Evolutionary conservation across 768 basidiomycete genomes (phyloP).

Genomic region (Lactifluus volemus): DNA sequence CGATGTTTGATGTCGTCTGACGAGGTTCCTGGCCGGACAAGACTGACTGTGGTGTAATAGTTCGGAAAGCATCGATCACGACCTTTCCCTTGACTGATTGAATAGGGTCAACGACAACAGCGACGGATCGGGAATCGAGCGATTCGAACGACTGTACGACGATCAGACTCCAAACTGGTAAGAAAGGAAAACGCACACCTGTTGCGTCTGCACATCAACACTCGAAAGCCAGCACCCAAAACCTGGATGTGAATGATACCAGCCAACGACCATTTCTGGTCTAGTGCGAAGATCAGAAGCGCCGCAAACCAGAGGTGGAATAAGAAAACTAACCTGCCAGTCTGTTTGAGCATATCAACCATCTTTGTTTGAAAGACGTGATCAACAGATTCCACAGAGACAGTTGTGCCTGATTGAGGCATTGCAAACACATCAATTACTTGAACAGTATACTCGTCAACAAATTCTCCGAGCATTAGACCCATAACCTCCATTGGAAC

Average conservation of each 20-base stretch:
- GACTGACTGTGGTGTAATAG: slow-evolving; percentile 86
- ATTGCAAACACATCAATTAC: slow-evolving; percentile 98
- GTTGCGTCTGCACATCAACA: slow-evolving; percentile 98
- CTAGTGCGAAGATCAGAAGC: slow-evolving; percentile 29
- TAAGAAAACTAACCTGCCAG: slow-evolving; percentile 63
- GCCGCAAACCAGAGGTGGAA: background rate
- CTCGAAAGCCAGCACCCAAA: slow-evolving; percentile 99
- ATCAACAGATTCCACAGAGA: slow-evolving; percentile 96
- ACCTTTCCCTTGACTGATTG: slow-evolving; percentile 99
- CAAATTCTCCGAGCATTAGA: slow-evolving; percentile 94
- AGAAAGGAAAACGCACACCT: slow-evolving; percentile 40
- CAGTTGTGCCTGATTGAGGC: slow-evolving; percentile 97
- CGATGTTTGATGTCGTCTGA: slow-evolving; percentile 97
- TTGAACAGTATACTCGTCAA: slow-evolving; percentile 94
- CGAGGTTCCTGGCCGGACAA: slow-evolving; percentile 90
- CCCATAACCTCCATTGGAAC: slow-evolving; percentile 99
- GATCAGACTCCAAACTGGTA: background rate
- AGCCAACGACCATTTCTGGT: slow-evolving; percentile 97
- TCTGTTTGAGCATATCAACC: slow-evolving; percentile 99
- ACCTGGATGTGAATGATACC: slow-evolving; percentile 99
- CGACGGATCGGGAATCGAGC: slow-evolving; percentile 86
- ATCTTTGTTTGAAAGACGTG: slow-evolving; percentile 98
- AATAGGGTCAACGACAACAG: slow-evolving; percentile 96
- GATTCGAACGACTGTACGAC: slow-evolving; percentile 83
- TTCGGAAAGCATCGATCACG: slow-evolving; percentile 97